Conservation (phyloP, 1,139 yeast species). For the Candida sp. region DNA sequence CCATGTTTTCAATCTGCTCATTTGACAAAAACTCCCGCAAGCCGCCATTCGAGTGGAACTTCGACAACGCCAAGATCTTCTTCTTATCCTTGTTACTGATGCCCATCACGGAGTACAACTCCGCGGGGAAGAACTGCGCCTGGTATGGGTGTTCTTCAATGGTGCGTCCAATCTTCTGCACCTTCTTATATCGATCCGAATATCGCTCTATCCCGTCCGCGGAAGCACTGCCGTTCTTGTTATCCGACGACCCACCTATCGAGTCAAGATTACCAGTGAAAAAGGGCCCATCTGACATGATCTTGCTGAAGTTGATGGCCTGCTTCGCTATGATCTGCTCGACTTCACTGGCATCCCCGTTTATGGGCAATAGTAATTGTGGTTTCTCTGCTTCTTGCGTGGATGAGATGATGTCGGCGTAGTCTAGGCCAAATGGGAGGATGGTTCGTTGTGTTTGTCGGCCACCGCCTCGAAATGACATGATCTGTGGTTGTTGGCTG, state of each 20-base stretch:
- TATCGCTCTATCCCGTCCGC: constrained; percentile 72
- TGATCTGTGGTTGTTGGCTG: constrained; percentile 7
- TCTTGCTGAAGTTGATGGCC: constrained; percentile 58
- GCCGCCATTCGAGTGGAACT: constrained; percentile 52
- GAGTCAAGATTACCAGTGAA: constrained; percentile 59
- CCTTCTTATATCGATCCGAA: constrained; percentile 74
- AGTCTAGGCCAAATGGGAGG: constrained; percentile 73
- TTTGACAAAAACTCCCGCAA: constrained; percentile 40
- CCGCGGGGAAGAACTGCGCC: constrained; percentile 75
- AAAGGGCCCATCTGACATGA: constrained; percentile 77
- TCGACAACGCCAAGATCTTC: constrained; percentile 55
- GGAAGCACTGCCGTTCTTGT: constrained; percentile 19
- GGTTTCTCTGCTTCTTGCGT: constrained; percentile 39
- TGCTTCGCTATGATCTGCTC: constrained; percentile 72
- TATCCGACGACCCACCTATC: constrained; percentile 15
- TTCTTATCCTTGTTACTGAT: constrained; percentile 56
- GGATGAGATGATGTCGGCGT: constrained; percentile 53
- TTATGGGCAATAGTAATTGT: constrained; percentile 62
- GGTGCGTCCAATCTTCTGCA: constrained; percentile 75
- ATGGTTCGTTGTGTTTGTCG: constrained; percentile 26
- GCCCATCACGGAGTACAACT: constrained; percentile 78
- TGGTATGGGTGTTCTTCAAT: constrained; percentile 85
- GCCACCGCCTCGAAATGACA: constrained; percentile 29
- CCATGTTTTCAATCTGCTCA: constrained; percentile 20
- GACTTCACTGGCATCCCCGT: constrained; percentile 56